Conservation (phyloP, 768 basidiomycete species). For the Hypholoma sublateritium region DNA sequence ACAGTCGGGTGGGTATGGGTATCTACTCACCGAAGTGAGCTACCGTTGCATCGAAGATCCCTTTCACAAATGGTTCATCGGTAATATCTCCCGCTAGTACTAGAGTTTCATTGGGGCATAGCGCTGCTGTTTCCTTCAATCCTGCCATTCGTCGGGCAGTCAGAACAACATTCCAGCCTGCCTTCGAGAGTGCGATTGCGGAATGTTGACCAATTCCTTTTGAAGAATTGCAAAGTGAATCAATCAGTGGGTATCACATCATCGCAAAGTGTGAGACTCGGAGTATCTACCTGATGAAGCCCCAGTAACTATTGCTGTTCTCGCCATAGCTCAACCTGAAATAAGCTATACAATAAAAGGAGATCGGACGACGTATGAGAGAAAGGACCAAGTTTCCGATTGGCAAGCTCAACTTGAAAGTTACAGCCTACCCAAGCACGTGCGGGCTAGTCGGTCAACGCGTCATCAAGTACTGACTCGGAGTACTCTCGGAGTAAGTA, state of each 20-base stretch:
- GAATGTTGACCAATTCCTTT: conserved; percentile 63
- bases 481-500: too few species aligned
- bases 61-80: conserved; percentile 59
- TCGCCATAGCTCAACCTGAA: not conserved
- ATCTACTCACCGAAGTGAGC: conserved; percentile 51
- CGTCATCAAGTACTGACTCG: too few species aligned
- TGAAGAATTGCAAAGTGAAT: not conserved
- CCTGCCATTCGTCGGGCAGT: conserved; percentile 61
- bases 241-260: not conserved
- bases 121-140: conserved; percentile 53
- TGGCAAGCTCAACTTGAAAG: too few species aligned
- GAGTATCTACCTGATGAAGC: conserved; percentile 51
- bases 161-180: conserved; percentile 69
- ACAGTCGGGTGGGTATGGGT: conserved; percentile 3
- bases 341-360: not conserved
- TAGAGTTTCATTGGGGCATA: conserved; percentile 41
- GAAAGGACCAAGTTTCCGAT: too few species aligned
- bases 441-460: too few species aligned
- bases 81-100: conserved; percentile 65
- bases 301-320: conserved; percentile 39
- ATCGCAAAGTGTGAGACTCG: not conserved
- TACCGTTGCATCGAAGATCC: conserved; percentile 54
- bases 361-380: not conserved
- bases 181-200: conserved; percentile 66
- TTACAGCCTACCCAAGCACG: too few species aligned